Conservation (phyloP, 495 filamentous ascomycete species). For the Poronia punctata region DNA sequence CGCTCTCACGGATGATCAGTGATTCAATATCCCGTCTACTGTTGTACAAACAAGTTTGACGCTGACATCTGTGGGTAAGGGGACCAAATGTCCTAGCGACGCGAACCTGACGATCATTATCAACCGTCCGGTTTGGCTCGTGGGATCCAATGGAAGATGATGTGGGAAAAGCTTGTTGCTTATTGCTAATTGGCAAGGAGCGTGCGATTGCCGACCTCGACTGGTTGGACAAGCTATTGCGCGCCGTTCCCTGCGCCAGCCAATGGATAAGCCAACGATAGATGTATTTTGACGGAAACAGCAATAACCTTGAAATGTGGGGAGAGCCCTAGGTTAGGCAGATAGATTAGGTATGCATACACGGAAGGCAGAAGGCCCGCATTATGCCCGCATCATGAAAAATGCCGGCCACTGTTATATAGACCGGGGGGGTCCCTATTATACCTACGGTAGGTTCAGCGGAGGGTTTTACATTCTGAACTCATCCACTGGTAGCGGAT, state of each 20-base stretch:
- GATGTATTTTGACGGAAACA: constrained; percentile 8
- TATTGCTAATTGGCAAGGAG: neutral
- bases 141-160: neutral
- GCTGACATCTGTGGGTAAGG: constrained; percentile 13
- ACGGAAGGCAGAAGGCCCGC: too few relatives aligned
- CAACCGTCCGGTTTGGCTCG: neutral
- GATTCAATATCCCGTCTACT: too few relatives aligned
- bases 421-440: too few relatives aligned
- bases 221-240: constrained; percentile 3
- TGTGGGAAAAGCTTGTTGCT: neutral
- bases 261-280: constrained; percentile 12
- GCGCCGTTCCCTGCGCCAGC: constrained; percentile 2
- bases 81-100: neutral
- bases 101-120: constrained; percentile 4
- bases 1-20: too few relatives aligned
- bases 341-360: too few relatives aligned
- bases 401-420: too few relatives aligned
- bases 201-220: neutral
- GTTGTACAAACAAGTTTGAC: too few relatives aligned
- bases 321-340: neutral
- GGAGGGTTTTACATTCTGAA: too few relatives aligned
- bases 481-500: too few relatives aligned
- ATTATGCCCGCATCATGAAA: too few relatives aligned
- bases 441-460: too few relatives aligned
- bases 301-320: constrained; percentile 11